Evolutionary conservation across 495 filamentous ascomycete genomes (phyloP).

Genomic region (Parmelia sp.): DNA sequence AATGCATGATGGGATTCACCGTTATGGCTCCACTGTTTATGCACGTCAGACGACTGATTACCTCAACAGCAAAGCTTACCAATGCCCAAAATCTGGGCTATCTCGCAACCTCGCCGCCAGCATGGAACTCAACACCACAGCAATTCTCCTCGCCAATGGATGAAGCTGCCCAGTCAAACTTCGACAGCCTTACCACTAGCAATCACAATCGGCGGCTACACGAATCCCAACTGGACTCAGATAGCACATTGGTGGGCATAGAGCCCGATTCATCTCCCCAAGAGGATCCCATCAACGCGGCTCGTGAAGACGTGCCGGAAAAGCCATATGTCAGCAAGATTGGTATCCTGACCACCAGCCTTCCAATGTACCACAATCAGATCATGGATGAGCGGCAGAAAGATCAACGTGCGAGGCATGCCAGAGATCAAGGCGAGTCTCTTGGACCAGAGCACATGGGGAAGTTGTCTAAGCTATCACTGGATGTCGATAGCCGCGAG

Average conservation of each 20-base stretch:
- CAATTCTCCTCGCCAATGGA: slow-evolving; percentile 22
- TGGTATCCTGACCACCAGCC: slow-evolving; percentile 79
- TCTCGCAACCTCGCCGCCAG: slow-evolving; percentile 47
- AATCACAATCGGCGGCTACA: slow-evolving; percentile 12
- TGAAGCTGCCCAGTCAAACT: slow-evolving; percentile 17
- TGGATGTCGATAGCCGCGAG: slow-evolving; percentile 32
- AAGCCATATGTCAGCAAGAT: slow-evolving; percentile 64
- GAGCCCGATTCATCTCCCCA: neutral
- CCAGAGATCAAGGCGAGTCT: slow-evolving; percentile 19
- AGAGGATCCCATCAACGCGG: neutral
- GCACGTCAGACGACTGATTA: neutral
- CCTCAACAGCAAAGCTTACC: slow-evolving; percentile 37
- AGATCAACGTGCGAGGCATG: slow-evolving; percentile 31
- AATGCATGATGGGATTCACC: neutral
- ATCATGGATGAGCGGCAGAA: slow-evolving; percentile 70
- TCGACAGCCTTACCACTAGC: slow-evolving; percentile 16
- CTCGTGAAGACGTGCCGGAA: slow-evolving; percentile 12
- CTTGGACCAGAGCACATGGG: slow-evolving; percentile 18
- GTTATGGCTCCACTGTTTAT: neutral
- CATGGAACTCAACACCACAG: slow-evolving; percentile 38
- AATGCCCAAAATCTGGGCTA: slow-evolving; percentile 41
- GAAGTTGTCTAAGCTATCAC: slow-evolving; percentile 14
- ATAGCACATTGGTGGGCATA: neutral
- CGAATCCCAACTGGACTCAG: neutral
- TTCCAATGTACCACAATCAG: slow-evolving; percentile 82